Evolutionary conservation across 1,284 basidiomycete species (phyloP).

Genomic region (Apiotrichum akiyoshidainum): DNA sequence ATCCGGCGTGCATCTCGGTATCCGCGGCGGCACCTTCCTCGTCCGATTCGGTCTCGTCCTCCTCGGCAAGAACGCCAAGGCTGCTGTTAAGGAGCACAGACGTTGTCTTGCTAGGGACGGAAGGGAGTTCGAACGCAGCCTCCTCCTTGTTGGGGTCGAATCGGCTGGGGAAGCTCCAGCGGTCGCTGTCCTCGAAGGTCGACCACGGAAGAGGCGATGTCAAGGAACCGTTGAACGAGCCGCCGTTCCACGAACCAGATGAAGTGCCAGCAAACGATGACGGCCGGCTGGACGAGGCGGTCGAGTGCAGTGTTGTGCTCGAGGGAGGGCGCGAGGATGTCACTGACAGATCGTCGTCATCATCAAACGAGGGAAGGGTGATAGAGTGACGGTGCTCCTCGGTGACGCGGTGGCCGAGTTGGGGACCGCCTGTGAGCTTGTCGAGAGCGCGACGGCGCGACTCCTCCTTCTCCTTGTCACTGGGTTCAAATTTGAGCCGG

Average conservation of each 20-base stretch:
- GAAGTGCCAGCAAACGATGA: conserved; percentile 27
- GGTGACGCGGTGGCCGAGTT: background rate
- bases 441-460: conserved; percentile 43
- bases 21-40: conserved; percentile 12
- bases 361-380: conserved; percentile 42
- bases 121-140: conserved; percentile 26
- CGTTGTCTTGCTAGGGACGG: conserved; percentile 11
- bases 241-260: conserved; percentile 19
- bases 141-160: conserved; percentile 30
- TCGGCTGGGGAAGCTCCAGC: conserved; percentile 20
- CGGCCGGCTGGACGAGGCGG: conserved; percentile 30
- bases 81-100: conserved; percentile 24
- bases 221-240: conserved; percentile 16
- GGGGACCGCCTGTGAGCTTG: conserved; percentile 37
- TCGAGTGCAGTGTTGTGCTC: conserved; percentile 25
- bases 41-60: conserved; percentile 45
- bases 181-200: conserved; percentile 17
- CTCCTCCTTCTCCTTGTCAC: conserved; percentile 44
- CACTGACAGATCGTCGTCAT: conserved; percentile 37
- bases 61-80: conserved; percentile 33
- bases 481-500: conserved; percentile 45
- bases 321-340: conserved; percentile 35
- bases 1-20: conserved; percentile 5
- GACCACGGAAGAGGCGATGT: conserved; percentile 30
- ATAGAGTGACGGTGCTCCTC: conserved; percentile 28